phyloP scores from a whole-genome alignment of 805 yeast genomes.

The Nakazawaea molendinolei region DNA sequence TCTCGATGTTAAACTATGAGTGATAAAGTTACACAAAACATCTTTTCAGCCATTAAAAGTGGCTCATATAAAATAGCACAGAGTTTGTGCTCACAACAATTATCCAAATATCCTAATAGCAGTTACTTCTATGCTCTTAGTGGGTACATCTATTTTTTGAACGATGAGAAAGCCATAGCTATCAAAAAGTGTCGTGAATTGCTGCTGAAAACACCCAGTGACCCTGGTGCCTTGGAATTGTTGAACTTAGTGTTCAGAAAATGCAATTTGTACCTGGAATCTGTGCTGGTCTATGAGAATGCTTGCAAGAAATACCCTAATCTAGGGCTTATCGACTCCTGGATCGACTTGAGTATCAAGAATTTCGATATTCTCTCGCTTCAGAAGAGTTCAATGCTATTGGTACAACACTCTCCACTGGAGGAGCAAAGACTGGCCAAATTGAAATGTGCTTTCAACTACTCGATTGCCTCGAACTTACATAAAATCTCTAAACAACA shows the following conservation, averaged over 20 bases:
- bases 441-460: slow-evolving; percentile 51
- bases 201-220: slow-evolving; percentile 41
- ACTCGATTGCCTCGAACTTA: slow-evolving; percentile 34
- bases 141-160: slow-evolving; percentile 26
- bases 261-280: slow-evolving; percentile 32
- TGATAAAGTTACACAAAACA: slow-evolving; percentile 22
- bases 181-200: slow-evolving; percentile 23
- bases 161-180: slow-evolving; percentile 29
- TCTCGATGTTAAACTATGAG: slow-evolving; percentile 15
- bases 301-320: slow-evolving; percentile 53
- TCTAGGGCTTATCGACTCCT: slow-evolving; percentile 37
- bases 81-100: slow-evolving; percentile 38
- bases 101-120: slow-evolving; percentile 49
- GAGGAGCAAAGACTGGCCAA: slow-evolving; percentile 29
- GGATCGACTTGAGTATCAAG: slow-evolving; percentile 51
- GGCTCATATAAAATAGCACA: slow-evolving; percentile 52
- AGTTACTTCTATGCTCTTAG: slow-evolving; percentile 45
- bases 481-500: slow-evolving; percentile 36
- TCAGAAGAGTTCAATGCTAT: slow-evolving; percentile 47
- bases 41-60: slow-evolving; percentile 38
- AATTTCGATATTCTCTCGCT: slow-evolving; percentile 41
- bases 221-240: slow-evolving; percentile 43
- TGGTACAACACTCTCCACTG: slow-evolving; percentile 24
- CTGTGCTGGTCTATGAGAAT: slow-evolving; percentile 45
- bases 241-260: slow-evolving; percentile 38